A percentile compares a stretch with the other conserved stretches of the same genome.
Conservation (phyloP, 805 yeast species). For the Komagataella mondaviorum region DNA sequence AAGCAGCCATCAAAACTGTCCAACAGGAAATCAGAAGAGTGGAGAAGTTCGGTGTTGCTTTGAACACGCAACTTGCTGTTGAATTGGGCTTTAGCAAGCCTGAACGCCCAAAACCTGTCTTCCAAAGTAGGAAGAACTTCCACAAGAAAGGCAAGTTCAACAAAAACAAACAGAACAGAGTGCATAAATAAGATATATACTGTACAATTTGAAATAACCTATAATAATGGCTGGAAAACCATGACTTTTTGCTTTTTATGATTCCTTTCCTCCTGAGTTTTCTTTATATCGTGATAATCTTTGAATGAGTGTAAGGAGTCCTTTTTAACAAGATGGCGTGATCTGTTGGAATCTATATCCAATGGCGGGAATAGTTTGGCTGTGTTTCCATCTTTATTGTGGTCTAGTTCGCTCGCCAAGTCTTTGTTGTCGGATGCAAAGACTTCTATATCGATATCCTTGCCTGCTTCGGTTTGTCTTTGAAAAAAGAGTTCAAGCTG, state of each 20-base stretch:
- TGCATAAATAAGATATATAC: not conserved
- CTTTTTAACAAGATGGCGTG: not conserved
- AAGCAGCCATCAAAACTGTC: slow-evolving; percentile 32
- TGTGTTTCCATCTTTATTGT: not conserved
- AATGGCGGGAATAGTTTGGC: not conserved
- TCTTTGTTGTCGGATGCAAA: not conserved
- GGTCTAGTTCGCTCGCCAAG: not conserved
- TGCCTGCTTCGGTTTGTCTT: not conserved
- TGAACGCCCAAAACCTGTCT: not conserved
- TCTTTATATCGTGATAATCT: not conserved
- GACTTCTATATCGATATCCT: not conserved
- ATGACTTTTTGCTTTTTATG: not conserved
- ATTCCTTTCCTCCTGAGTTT: not conserved
- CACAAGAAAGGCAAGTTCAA: not conserved
- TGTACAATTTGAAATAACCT: not conserved
- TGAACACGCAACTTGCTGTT: slow-evolving; percentile 49
- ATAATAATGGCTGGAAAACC: not conserved
- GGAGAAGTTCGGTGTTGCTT: slow-evolving; percentile 73
- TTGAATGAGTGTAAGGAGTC: not conserved
- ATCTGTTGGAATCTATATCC: not conserved
- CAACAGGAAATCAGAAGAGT: slow-evolving; percentile 56
- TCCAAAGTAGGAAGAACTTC: slow-evolving; percentile 2
- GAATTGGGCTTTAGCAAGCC: slow-evolving; percentile 40
- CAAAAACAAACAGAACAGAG: not conserved
- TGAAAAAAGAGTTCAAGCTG: not conserved